Base-by-base conservation (phyloP, 2,329 filamentous ascomycete species). In the Fonsecaea pugnacius region DNA sequence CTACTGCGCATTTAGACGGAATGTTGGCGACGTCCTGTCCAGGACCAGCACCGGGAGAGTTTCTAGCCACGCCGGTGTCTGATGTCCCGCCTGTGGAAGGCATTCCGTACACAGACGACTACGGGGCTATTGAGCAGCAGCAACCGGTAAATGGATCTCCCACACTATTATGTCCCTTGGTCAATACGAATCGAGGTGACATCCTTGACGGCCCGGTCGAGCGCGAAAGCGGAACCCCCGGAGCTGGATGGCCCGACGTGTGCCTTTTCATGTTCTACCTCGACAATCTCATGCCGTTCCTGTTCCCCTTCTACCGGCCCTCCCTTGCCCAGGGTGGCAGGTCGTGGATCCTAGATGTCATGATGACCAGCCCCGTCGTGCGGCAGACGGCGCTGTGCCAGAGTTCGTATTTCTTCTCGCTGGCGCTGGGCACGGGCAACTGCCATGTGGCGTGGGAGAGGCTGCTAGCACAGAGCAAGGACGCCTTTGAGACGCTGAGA, bases 291-390 rank as follows among this genome's bases (percentile, higher is more conserved):
- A 83, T 88, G 66, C 86, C 87, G 1, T 85, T 87, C 68, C 75
- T 88, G 1, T 88, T 86, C 70, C 87, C 87, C 2, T 85, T 87
- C 72, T 89, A 88, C 73, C 80, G 80, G 2, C 86, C 87, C 0
- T 78, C 79, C 2, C 71, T 86, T 5, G 77, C 84, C 3, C 78
- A 84, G 62, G 83, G 84, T n/a, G 86, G 86, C 14, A 81, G 84
- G 55, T 81, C 83, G 30, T 89, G 86, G 87, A 77, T 89, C 32
- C 75, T 89, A 38, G 81, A 84, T 33, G 76, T 86, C 48, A 77
- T 88, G 9, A 79, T 84, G 61, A 82, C 79, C 64, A 87, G 85
- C 73, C 84, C 82, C 66, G 79, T 84, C 1, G 78, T 87, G 21
- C 86, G 83, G 73, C 84, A 87, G 72, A 83, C 83, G 1, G 80